A percentile compares a stretch with the other conserved stretches of the same genome.
Evolutionary conservation across 116 monocot genomes (phyloP).

Genomic region (Zostera marina): DNA sequence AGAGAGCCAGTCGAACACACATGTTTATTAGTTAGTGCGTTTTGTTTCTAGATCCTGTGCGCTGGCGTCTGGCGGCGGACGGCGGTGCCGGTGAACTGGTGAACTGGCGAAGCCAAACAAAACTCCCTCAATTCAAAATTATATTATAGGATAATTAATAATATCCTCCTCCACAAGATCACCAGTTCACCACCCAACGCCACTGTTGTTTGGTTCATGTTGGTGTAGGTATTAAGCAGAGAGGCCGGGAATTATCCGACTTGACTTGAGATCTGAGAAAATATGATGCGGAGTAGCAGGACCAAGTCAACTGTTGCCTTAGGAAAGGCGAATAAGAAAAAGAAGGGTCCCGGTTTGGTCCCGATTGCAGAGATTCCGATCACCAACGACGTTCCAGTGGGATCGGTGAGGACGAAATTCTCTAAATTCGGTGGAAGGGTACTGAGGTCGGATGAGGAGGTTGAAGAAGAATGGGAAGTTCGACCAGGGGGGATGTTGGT

Average conservation of each 20-base stretch:
- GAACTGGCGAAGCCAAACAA: no score
- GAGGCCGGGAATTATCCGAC: background rate
- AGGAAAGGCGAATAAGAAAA: background rate
- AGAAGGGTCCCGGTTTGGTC: conserved; percentile 1
- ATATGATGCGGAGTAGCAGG: conserved; percentile 10
- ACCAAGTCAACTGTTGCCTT: conserved; percentile 2
- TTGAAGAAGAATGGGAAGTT: conserved; percentile 43
- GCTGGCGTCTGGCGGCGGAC: no score
- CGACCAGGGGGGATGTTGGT: conserved; percentile 90
- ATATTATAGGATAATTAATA: no score
- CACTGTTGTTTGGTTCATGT: background rate
- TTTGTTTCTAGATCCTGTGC: no score
- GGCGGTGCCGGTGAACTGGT: no score
- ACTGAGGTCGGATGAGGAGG: background rate
- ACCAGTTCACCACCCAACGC: background rate
- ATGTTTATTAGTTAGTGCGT: no score
- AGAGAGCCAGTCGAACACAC: no score
- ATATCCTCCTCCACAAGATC: background rate
- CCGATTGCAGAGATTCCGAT: conserved; percentile 9
- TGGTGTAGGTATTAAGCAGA: no score
- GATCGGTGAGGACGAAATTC: conserved; percentile 10
- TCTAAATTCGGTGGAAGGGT: conserved; percentile 6
- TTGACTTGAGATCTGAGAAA: conserved; percentile 3
- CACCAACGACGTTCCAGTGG: background rate
- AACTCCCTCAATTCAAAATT: no score